Evolutionary conservation across 495 filamentous ascomycete species (phyloP).

Genomic region (Hypoxylon lienhwacheense): DNA sequence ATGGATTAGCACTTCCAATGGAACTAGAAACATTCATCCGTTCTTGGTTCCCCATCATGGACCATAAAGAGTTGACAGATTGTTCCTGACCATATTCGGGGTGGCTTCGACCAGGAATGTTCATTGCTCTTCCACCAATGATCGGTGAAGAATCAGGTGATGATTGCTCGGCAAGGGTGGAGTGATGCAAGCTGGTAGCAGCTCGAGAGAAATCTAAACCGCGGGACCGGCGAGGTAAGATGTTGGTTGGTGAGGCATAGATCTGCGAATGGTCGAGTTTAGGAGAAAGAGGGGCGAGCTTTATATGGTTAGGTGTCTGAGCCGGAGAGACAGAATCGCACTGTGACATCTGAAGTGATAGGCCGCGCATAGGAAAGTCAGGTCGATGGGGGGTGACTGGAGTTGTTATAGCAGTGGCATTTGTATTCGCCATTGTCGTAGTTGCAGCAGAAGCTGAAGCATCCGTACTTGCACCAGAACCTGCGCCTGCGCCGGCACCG

Average conservation of each 20-base stretch:
- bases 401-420: conserved; percentile 17
- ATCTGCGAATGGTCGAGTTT: conserved; percentile 80
- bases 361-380: conserved; percentile 58
- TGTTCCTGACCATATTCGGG: conserved; percentile 46
- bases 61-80: conserved; percentile 48
- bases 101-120: conserved; percentile 61
- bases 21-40: conserved; percentile 78
- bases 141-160: conserved; percentile 95
- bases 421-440: no score
- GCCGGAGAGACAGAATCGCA: conserved; percentile 47
- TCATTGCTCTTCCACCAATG: conserved; percentile 75
- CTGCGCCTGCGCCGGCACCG: no score
- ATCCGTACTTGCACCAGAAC: no score
- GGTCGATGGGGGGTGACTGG: conserved; percentile 68
- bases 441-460: no score
- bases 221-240: conserved; percentile 81
- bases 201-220: conserved; percentile 91
- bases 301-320: conserved; percentile 58
- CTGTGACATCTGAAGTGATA: conserved; percentile 75
- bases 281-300: conserved; percentile 75
- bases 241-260: conserved; percentile 76
- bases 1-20: conserved; percentile 78
- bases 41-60: conserved; percentile 60
- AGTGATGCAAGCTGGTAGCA: conserved; percentile 94
- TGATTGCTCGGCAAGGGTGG: conserved; percentile 82